Conservation (phyloP, 257 asterid genomes). For the Nicotiana benthamiana region DNA sequence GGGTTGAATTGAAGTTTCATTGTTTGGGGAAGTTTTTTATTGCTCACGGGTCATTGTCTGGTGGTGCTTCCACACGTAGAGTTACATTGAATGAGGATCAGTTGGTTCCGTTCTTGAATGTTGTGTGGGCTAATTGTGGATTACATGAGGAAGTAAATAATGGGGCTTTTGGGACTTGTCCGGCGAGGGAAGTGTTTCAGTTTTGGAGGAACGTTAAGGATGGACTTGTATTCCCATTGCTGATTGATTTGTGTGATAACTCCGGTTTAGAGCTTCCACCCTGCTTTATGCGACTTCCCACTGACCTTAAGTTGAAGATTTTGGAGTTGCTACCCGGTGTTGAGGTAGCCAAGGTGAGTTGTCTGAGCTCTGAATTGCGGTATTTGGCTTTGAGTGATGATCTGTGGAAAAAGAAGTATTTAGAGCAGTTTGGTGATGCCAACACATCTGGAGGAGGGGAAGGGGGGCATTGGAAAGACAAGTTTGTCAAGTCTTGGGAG, state of each 20-base stretch:
- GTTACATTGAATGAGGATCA: constrained; percentile 51
- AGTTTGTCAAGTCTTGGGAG: constrained; percentile 37
- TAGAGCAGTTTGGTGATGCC: constrained; percentile 38
- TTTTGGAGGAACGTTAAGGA: constrained; percentile 82
- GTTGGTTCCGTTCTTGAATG: constrained; percentile 58
- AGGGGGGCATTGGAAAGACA: constrained; percentile 53
- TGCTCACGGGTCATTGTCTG: constrained; percentile 51
- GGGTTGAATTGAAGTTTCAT: constrained; percentile 51
- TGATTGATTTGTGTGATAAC: constrained; percentile 70
- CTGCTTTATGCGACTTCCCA: constrained; percentile 66
- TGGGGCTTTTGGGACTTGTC: constrained; percentile 16
- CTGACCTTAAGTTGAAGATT: constrained; percentile 67
- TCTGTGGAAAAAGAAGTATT: constrained; percentile 62
- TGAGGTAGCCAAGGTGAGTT: constrained; percentile 57
- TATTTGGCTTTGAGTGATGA: constrained; percentile 60
- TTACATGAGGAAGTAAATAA: constrained; percentile 18
- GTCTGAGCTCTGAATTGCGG: constrained; percentile 50
- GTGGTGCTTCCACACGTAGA: constrained; percentile 17
- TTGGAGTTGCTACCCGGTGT: constrained; percentile 60
- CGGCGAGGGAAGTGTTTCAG: constrained; percentile 59
- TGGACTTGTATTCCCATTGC: constrained; percentile 64
- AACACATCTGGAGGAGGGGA: constrained; percentile 8
- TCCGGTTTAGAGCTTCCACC: constrained; percentile 66
- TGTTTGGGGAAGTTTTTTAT: constrained; percentile 46
- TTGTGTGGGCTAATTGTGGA: constrained; percentile 80